Percentiles rank a stretch among this genome's conserved stretches.
These are phyloP conservation scores for Exidia glandulosa DNA, from an alignment of 768 basidiomycete genomes.

Conservation along the genomic window DNA sequence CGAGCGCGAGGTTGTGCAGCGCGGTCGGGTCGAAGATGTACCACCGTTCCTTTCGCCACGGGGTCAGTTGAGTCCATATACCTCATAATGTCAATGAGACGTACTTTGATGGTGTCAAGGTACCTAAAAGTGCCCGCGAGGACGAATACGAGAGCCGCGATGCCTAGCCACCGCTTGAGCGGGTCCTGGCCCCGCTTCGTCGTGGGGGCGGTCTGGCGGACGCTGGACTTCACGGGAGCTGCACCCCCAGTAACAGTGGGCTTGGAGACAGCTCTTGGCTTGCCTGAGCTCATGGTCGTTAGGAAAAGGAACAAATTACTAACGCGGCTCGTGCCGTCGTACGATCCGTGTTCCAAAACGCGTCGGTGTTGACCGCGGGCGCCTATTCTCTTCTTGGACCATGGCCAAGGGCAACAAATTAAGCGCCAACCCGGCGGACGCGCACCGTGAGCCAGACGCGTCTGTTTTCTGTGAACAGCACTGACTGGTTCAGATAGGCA, in stretches of 20 bases:
- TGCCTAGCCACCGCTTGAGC: slow-evolving; percentile 23
- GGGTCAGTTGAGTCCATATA: background rate
- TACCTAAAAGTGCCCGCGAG: slow-evolving; percentile 31
- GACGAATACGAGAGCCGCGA: slow-evolving; percentile 16
- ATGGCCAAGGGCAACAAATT: slow-evolving; percentile 81
- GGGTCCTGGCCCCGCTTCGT: background rate
- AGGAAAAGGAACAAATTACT: background rate
- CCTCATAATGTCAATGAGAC: slow-evolving; percentile 9
- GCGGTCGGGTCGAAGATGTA: slow-evolving; percentile 70
- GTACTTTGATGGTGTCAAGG: slow-evolving; percentile 56
- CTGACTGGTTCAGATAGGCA: slow-evolving; percentile 40
- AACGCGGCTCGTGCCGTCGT: background rate
- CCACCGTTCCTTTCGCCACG: slow-evolving; percentile 63
- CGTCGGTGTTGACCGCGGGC: background rate
- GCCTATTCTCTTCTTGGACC: background rate
- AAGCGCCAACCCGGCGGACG: slow-evolving; percentile 96
- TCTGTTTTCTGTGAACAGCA: background rate
- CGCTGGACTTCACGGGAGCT: background rate
- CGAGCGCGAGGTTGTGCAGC: slow-evolving; percentile 63
- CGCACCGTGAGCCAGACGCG: slow-evolving; percentile 53
- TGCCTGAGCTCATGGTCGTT: background rate
- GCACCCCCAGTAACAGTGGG: too few relatives aligned
- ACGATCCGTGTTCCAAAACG: background rate
- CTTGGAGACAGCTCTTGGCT: background rate
- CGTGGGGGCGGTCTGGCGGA: background rate